phyloP scores from a whole-genome alignment of 1,139 yeast genomes.

The Geotrichum restrictum region DNA sequence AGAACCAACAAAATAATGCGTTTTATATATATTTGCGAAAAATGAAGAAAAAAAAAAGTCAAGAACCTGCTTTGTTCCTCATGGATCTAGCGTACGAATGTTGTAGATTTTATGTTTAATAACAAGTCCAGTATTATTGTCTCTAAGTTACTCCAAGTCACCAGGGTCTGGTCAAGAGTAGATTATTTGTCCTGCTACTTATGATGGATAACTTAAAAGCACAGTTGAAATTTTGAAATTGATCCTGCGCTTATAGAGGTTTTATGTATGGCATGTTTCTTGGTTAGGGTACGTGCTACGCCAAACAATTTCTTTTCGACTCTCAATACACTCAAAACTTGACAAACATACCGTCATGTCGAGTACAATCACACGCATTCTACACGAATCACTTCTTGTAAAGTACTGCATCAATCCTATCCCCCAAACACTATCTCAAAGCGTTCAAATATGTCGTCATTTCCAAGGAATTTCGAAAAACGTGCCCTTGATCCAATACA shows the following conservation, averaged over 20 bases:
- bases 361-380: slow-evolving; percentile 20
- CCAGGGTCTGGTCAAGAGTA: neutral
- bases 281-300: slow-evolving; percentile 6
- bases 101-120: no score
- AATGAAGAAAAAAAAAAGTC: neutral
- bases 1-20: neutral
- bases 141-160: neutral
- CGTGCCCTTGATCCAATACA: slow-evolving; percentile 33
- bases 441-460: slow-evolving; percentile 30
- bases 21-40: slow-evolving; percentile 3
- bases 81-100: no score
- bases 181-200: neutral
- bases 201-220: no score
- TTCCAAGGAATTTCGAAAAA: slow-evolving; percentile 21
- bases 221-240: no score
- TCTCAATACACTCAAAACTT: neutral
- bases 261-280: no score
- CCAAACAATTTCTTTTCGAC: neutral
- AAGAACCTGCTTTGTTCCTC: neutral
- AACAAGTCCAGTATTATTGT: no score
- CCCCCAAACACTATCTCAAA: slow-evolving; percentile 32
- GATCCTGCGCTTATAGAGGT: no score
- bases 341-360: slow-evolving; percentile 8
- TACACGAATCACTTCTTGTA: slow-evolving; percentile 31
- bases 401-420: slow-evolving; percentile 32